phyloP scores from a whole-genome alignment of 2,329 filamentous ascomycete species.

The Golovinomyces cichoracearum region DNA sequence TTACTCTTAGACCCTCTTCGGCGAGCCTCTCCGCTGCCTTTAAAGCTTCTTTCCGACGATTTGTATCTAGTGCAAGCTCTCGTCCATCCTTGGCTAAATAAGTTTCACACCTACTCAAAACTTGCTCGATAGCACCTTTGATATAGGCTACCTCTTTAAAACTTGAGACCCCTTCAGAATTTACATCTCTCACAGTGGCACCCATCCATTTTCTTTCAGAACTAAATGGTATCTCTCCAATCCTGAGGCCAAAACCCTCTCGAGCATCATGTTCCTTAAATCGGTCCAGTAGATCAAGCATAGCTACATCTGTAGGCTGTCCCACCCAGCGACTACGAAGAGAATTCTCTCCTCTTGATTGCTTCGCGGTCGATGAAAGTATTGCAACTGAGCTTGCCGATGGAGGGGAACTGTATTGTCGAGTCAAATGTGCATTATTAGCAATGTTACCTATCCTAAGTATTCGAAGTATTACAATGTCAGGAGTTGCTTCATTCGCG shows the following conservation, averaged over 20 bases:
- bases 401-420: constrained; percentile 40
- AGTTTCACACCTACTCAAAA: constrained; percentile 67
- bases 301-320: constrained; percentile 91
- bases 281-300: constrained; percentile 72
- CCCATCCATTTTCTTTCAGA: constrained; percentile 99
- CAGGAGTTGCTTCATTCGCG: constrained; percentile 30
- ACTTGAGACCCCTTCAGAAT: constrained; percentile 13
- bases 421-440: constrained; percentile 68
- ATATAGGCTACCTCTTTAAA: constrained; percentile 63
- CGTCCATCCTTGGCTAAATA: constrained; percentile 69
- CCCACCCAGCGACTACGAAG: constrained; percentile 77
- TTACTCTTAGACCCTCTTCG: constrained; percentile 61
- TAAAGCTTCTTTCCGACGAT: constrained; percentile 45
- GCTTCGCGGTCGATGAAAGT: constrained; percentile 47
- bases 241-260: constrained; percentile 56
- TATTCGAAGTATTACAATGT: constrained; percentile 52
- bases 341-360: constrained; percentile 18
- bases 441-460: constrained; percentile 86
- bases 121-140: constrained; percentile 76
- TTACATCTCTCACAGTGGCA: constrained; percentile 41
- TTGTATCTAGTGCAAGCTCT: constrained; percentile 61
- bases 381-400: constrained; percentile 50
- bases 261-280: constrained; percentile 82
- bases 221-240: constrained; percentile 78
- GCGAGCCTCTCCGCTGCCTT: constrained; percentile 71